Conservation (phyloP, 345 rosid species). For the Boechera retrofracta region DNA sequence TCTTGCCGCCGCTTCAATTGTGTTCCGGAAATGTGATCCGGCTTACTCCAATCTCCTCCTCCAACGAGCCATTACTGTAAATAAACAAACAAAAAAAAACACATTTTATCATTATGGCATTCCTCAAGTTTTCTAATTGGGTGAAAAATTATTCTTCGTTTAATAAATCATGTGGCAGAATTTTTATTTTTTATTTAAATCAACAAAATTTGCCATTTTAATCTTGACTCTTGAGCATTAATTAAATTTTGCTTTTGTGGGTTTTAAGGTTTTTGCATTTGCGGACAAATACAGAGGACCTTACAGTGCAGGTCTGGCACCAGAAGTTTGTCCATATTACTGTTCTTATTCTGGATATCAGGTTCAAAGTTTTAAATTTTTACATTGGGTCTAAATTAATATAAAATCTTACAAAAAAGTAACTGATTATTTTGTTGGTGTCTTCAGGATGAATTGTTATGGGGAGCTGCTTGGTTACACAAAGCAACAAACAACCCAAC, state of each 20-base stretch:
- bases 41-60: conserved; percentile 59
- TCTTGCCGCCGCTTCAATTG: conserved; percentile 80
- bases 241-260: background rate
- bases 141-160: background rate
- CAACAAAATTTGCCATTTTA: background rate
- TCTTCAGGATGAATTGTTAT: conserved; percentile 74
- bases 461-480: conserved; percentile 91
- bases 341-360: conserved; percentile 74
- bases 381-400: background rate
- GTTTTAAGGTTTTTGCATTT: conserved; percentile 69
- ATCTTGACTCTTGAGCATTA: background rate
- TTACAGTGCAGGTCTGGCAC: conserved; percentile 60
- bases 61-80: conserved; percentile 58
- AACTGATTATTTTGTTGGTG: background rate
- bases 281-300: conserved; percentile 73
- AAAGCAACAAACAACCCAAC: conserved; percentile 59
- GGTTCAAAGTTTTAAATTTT: conserved; percentile 39
- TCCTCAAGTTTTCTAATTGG: conserved; percentile 1
- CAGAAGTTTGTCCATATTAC: conserved; percentile 79
- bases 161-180: background rate
- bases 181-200: background rate
- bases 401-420: background rate
- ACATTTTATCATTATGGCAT: background rate
- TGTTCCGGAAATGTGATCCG: conserved; percentile 54
- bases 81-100: background rate